Evolutionary conservation across 2,329 filamentous ascomycete species (phyloP).

Genomic region (Fusarium metavorans): DNA sequence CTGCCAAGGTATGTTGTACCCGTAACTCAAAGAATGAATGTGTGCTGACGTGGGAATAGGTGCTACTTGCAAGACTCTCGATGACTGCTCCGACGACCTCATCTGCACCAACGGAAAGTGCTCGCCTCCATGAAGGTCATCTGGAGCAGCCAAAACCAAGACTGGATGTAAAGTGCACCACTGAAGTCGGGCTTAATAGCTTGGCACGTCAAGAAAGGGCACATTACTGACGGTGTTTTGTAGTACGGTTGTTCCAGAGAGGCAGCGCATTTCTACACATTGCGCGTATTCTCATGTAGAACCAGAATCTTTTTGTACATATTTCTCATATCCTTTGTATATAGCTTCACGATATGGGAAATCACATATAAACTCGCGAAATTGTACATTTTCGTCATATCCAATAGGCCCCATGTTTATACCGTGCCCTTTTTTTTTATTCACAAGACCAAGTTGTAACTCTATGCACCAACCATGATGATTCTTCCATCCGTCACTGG

Average conservation of each 20-base stretch:
- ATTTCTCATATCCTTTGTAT: background rate
- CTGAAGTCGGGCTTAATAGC: background rate
- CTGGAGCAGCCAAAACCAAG: background rate
- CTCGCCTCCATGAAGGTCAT: slow-evolving; percentile 10
- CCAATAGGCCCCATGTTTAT: background rate
- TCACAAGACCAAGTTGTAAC: background rate
- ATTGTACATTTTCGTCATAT: background rate
- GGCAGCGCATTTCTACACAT: background rate
- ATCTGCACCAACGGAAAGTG: slow-evolving; percentile 40
- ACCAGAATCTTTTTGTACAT: background rate
- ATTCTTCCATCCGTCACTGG: slow-evolving; percentile 85
- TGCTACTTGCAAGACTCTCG: slow-evolving; percentile 32
- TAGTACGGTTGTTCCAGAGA: background rate
- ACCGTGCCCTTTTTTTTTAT: background rate
- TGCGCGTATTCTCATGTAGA: background rate
- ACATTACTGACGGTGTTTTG: background rate
- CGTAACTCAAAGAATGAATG: background rate
- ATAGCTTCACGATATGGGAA: background rate
- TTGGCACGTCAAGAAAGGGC: background rate
- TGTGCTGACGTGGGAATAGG: slow-evolving; percentile 21
- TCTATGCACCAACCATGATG: slow-evolving; percentile 53
- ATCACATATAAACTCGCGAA: background rate
- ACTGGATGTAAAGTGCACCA: background rate
- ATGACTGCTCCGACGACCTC: slow-evolving; percentile 43
- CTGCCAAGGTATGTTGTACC: slow-evolving; percentile 24